Evolutionary conservation across 2,329 filamentous ascomycete genomes (phyloP), one percentile per base, ranked within the genome.

Genomic region (Botryotinia convoluta): DNA sequence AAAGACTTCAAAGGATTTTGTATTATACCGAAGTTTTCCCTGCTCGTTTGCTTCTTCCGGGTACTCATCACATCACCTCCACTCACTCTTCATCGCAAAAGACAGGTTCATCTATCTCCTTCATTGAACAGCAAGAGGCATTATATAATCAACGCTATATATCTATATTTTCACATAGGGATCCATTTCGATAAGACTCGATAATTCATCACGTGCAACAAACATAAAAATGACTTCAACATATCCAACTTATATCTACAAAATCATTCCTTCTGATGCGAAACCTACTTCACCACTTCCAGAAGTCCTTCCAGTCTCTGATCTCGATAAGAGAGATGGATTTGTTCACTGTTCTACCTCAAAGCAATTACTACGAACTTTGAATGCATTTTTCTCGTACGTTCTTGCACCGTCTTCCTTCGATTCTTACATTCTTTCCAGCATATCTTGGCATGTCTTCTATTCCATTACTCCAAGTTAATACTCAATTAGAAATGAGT

Each of bases 161-260:
- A 51, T n/a, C 26, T 51, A 54, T 60, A 60, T 60, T 37, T 8
- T n/a, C 12, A 48, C 8, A 26, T 10, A 48, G 26, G n/a, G 9
- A 6, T 51, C 48, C 48, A 26, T n/a, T 4, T 51, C 26, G 26
- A 51, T 5, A 51, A 1, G 12, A 54, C 2, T 7, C 12, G 1
- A 29, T n/a, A 16, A 29, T 48, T 16, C 29, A 48, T 48, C 45
- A 29, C 64, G 64, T 57, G 26, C 1, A 54, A 8, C 48, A 22
- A 67, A 39, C 48, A 5, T 20, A 42, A 73, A 69, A 63, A 78
- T 77, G 76, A n/a, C 77, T 42, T 71, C 73, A 54, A 69, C 72
- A 35, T 71, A 73, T 8, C 79, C 79, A 62, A 76, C 72, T 59
- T 80, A 78, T 73, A 79, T 80, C 69, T 80, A 80, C 75, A 80